phyloP scores from a whole-genome alignment of 73 alveolate genomes.

The Paramecium sonneborni region DNA sequence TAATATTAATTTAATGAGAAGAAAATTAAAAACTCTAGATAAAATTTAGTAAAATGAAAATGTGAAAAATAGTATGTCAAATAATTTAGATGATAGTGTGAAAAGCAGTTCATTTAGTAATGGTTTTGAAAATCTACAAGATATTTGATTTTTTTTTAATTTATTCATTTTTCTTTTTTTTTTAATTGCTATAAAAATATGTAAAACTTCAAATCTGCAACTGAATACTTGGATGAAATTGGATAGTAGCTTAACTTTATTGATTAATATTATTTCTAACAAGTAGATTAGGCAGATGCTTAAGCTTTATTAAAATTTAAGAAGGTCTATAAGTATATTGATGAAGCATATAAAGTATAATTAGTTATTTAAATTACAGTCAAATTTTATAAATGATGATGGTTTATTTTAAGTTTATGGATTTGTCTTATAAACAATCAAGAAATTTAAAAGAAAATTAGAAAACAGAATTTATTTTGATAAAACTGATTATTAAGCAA shows the following conservation, averaged over 20 bases:
- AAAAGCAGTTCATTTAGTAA: background rate
- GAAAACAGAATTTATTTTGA: constrained; percentile 36
- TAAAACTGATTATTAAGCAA: constrained; percentile 8
- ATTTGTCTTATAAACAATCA: constrained; percentile 8
- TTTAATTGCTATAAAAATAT: background rate
- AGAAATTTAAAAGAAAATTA: constrained; percentile 45
- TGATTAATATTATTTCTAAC: background rate
- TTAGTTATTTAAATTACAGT: background rate
- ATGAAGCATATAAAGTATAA: background rate
- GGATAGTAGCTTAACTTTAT: background rate
- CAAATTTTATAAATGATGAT: background rate
- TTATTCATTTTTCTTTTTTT: background rate
- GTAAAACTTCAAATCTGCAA: constrained; percentile 10
- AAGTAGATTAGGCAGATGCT: background rate
- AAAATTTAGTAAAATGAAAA: background rate
- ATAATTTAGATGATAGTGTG: background rate
- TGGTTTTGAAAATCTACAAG: background rate
- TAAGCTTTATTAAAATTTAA: background rate
- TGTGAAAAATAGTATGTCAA: background rate
- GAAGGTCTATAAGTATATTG: constrained; percentile 40
- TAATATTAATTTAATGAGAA: background rate
- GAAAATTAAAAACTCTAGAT: background rate
- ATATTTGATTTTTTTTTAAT: background rate
- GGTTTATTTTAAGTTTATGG: constrained; percentile 46
- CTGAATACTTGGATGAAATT: constrained; percentile 4